Evolutionary conservation across 202 grass and related monocot genomes (phyloP), one percentile per base, ranked within the genome.

Genomic region (Cymbopogon flexuosus): DNA sequence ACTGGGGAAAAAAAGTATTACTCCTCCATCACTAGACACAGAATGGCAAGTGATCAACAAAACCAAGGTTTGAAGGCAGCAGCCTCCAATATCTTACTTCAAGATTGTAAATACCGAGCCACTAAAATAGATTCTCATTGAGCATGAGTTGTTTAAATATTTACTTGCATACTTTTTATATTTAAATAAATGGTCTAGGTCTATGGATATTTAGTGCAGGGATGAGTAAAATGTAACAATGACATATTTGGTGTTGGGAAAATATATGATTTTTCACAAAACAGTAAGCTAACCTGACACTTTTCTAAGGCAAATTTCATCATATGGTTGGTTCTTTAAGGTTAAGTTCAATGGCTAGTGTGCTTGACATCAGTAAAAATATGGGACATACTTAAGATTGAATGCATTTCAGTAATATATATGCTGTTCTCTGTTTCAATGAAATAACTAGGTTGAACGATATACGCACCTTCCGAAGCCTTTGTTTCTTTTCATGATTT

Each of bases 401-500:
- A 77, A 62, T 5, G 29, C 12, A 49, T 33, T 72, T 52, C 13
- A 47, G 61, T 46, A 76, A 72, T 62, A 75, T 54, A 36, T 10
- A 43, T 54, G 11, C 24, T 57, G 40, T 57, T 3, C 36, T 37
- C 16, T 76, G 19, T 30, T 75, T 54, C 47, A 46, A 40, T 56
- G 6, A 79, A 45, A 36, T 27, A 30, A 75, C 33, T 70, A 62
- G 11, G 23, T 39, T 51, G 24, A 61, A 35, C 1, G 43, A 45
- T 64, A 77, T 41, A 33, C 56, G 27, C 84, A 97, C 91, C 91
- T 93, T 97, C 36, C 82, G 70, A 22, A 94, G 82, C 70, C 92
- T 94, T 67, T 88, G 88, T 51, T 79, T 86, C 80, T 89, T 98
- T 84, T 93, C 82, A 89, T 91, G 82, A 62, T 93, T 93, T 87